Evolutionary conservation across 2,329 filamentous ascomycete genomes (phyloP), one percentile per base, ranked within the genome.

Genomic region (Monosporascus sp.): DNA sequence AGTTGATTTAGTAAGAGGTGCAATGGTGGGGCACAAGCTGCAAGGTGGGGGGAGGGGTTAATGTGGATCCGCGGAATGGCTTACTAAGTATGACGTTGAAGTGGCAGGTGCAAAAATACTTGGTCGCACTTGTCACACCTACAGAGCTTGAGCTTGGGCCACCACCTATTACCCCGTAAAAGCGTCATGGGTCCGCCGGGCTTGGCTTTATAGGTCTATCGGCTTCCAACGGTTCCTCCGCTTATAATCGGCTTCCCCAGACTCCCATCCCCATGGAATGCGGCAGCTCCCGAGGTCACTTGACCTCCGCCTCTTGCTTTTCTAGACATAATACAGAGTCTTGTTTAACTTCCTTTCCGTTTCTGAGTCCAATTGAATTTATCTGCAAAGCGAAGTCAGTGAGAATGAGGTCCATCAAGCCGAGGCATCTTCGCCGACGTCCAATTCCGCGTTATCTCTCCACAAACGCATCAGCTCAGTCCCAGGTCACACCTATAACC

Each of bases 371-470:
- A 53, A 52, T 57, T 50, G 47, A 50, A 16, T 19, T 47, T 44
- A 49, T 40, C 6, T 19, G 47, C 43, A 22, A 16, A 7, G 37
- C n/a, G 31, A 47, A 19, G 38, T 14, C 11, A 20, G 50, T 48
- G 66, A 71, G 61, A 26, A 84, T 84, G 81, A 78, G 80, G 64
- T 80, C 81, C 59, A 72, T 84, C 63, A 76, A 80, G 61, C 73
- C 76, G 50, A 76, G 74, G 56, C 74, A 77, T 60, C 71, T 77
- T 58, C 74, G 75, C 56, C 67, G 79, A 61, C 76, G 74, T 58
- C 68, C 70, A 49, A 68, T 72, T 60, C 70, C 71, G 69, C 76
- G 69, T 54, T 66, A 62, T 34, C 62, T 71, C 46, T 68, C 73
- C 52, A 66, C 66, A 52, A 63, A 64, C 50, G 60, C 66, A 11